A percentile compares a stretch with the other conserved stretches of the same genome.
These are phyloP conservation scores for Tetradesmus obliquus DNA, from an alignment of 139 green algal species.

Conservation along the genomic window DNA sequence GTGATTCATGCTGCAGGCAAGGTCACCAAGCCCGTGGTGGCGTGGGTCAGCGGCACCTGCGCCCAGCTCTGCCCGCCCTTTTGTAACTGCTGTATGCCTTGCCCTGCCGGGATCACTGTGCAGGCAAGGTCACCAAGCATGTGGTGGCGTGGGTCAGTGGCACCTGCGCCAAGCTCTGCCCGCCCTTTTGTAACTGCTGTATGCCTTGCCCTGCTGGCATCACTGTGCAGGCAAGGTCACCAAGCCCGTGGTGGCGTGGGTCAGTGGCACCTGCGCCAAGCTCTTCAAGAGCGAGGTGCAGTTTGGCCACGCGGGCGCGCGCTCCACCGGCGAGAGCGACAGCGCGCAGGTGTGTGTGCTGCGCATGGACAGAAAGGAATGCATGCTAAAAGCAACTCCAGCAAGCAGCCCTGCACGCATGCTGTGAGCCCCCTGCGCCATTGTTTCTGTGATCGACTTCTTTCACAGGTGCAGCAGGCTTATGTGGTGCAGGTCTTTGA, in stretches of 20 bases:
- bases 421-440: not conserved
- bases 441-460: too few species aligned
- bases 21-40: constrained; percentile 94
- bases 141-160: constrained; percentile 89
- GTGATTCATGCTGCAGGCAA: not conserved
- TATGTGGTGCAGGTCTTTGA: too few species aligned
- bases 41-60: constrained; percentile 90
- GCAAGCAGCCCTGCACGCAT: not conserved
- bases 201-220: not conserved
- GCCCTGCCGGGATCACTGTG: not conserved
- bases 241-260: constrained; percentile 94
- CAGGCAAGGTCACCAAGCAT: constrained; percentile 87
- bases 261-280: constrained; percentile 93
- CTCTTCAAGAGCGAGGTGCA: constrained; percentile 97
- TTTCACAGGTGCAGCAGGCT: too few species aligned
- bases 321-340: constrained; percentile 77
- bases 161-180: constrained; percentile 91
- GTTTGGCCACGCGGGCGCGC: constrained; percentile 94
- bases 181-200: too few species aligned
- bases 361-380: too few species aligned
- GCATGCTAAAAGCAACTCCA: not conserved
- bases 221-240: constrained; percentile 70
- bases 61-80: constrained; percentile 77
- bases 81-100: too few species aligned
- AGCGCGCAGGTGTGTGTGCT: constrained; percentile 63